Evolutionary conservation across 352 stramenopile species (phyloP).

Genomic region (Globisporangium viniferum): DNA sequence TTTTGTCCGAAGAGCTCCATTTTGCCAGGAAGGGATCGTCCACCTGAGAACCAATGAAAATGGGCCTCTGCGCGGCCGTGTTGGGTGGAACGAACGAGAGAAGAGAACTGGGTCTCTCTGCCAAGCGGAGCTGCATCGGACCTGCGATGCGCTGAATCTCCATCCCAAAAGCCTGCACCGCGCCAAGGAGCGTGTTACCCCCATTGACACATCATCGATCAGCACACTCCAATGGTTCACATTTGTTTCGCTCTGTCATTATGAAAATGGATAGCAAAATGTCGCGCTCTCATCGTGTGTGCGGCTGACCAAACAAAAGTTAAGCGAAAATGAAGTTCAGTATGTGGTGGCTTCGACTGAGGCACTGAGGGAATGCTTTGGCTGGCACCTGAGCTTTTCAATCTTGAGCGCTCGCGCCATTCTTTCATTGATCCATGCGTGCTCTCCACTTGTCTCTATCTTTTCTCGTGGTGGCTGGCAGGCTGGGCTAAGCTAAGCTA

Average conservation of each 20-base stretch:
- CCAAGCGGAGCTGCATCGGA: neutral
- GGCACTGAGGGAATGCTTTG: neutral
- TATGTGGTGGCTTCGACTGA: neutral
- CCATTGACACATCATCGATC: neutral
- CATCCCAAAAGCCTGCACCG: neutral
- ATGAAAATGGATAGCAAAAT: too few relatives aligned
- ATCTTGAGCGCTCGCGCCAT: neutral
- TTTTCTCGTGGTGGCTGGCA: neutral
- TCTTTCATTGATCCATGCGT: neutral
- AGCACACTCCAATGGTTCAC: neutral
- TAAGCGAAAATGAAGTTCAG: neutral
- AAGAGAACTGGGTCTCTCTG: neutral
- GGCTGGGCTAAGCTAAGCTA: neutral
- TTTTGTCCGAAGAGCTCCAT: slow-evolving; percentile 1
- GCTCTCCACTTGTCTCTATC: neutral
- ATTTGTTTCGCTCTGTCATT: neutral
- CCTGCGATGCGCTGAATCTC: neutral
- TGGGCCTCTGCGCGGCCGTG: neutral
- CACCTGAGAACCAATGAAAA: neutral
- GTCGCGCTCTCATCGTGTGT: neutral
- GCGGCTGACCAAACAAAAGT: neutral
- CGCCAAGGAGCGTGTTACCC: neutral
- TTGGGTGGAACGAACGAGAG: neutral
- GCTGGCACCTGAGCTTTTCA: neutral
- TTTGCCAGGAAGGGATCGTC: neutral